These are phyloP conservation scores for Amanita pallidorosea DNA, from an alignment of 768 basidiomycete genomes.

Conservation along the genomic window DNA sequence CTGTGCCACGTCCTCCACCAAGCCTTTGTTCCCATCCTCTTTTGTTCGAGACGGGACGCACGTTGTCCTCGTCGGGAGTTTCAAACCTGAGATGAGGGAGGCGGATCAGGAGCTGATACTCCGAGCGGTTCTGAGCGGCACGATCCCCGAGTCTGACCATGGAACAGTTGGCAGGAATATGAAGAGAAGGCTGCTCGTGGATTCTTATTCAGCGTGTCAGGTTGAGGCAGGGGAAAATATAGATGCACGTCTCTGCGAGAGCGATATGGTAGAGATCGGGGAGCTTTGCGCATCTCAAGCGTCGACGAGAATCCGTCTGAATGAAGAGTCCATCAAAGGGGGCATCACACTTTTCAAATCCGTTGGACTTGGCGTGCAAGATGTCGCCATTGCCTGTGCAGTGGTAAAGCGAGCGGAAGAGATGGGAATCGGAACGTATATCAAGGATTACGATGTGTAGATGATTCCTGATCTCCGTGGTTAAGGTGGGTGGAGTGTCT, in stretches of 20 bases:
- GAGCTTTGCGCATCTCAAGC: conserved; percentile 29
- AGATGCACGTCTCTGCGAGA: conserved; percentile 26
- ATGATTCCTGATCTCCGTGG: background rate
- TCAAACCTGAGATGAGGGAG: conserved; percentile 74
- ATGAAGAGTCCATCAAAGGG: conserved; percentile 15
- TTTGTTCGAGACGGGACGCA: conserved; percentile 58
- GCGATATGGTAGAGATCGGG: conserved; percentile 57
- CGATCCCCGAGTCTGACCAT: background rate
- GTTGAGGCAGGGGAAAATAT: conserved; percentile 81
- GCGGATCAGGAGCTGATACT: conserved; percentile 47
- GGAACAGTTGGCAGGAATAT: too few species aligned
- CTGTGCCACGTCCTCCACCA: conserved; percentile 64
- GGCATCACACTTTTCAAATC: conserved; percentile 79
- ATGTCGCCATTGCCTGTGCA: conserved; percentile 68
- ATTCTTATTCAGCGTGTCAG: conserved; percentile 61
- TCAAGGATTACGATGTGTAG: conserved; percentile 33
- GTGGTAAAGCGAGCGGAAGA: conserved; percentile 53
- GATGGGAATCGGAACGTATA: conserved; percentile 35
- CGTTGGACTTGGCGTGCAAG: conserved; percentile 81
- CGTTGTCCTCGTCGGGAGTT: conserved; percentile 73
- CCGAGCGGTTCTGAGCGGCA: conserved; percentile 26
- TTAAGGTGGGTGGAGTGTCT: too few species aligned
- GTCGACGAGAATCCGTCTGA: background rate
- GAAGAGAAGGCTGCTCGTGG: conserved; percentile 55
- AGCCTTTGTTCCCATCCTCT: conserved; percentile 57